These are phyloP conservation scores for Typha latifolia DNA, from an alignment of 176 grass and related monocot species.

Conservation along the genomic window DNA sequence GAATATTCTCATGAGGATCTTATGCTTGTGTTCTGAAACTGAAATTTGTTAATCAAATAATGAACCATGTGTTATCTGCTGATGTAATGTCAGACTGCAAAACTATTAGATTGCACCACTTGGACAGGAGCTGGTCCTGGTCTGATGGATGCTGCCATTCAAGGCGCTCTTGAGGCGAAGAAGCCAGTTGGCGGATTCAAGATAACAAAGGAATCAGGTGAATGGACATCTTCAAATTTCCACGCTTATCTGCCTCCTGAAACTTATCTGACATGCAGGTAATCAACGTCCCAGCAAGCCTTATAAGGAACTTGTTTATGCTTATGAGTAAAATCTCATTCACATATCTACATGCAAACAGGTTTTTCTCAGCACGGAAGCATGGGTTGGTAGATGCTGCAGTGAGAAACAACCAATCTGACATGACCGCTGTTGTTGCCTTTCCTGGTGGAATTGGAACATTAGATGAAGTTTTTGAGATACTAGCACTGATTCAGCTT, in stretches of 20 bases:
- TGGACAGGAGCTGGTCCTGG: conserved; percentile 73
- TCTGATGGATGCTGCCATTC: conserved; percentile 73
- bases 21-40: background rate
- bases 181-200: conserved; percentile 67
- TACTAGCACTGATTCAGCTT: conserved; percentile 61
- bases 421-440: conserved; percentile 45
- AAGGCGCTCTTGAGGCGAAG: conserved; percentile 49
- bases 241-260: conserved; percentile 60
- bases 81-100: conserved; percentile 31
- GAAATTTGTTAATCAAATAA: background rate
- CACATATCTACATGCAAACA: conserved; percentile 6
- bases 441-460: conserved; percentile 74
- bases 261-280: conserved; percentile 82
- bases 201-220: conserved; percentile 63
- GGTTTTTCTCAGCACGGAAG: conserved; percentile 91
- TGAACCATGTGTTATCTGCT: background rate
- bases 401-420: conserved; percentile 32
- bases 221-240: conserved; percentile 72
- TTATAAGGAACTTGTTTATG: background rate
- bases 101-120: conserved; percentile 68
- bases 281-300: background rate
- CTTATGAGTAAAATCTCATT: background rate
- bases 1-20: background rate
- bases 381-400: conserved; percentile 77
- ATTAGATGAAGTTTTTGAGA: conserved; percentile 76